These are phyloP conservation scores for Spathaspora sp. DNA, from an alignment of 805 yeast genomes.

Conservation along the genomic window DNA sequence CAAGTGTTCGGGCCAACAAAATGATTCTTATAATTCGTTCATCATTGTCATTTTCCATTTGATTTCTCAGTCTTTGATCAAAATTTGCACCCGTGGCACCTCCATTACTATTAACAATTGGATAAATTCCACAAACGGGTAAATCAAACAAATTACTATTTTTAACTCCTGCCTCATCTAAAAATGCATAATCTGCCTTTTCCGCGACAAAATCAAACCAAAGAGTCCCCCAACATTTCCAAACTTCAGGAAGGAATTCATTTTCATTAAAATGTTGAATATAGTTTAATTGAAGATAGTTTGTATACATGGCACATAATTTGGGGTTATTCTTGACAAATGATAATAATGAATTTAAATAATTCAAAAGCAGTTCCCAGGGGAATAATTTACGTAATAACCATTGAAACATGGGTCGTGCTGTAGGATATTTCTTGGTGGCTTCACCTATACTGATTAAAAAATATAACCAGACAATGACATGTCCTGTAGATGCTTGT, in stretches of 20 bases:
- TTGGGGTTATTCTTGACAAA: constrained; percentile 21
- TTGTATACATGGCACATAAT: constrained; percentile 20
- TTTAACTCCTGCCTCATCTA: constrained; percentile 53
- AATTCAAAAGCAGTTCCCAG: constrained; percentile 62
- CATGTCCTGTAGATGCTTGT: constrained; percentile 67
- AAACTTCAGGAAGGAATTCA: constrained; percentile 69
- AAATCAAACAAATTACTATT: constrained; percentile 54
- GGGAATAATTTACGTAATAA: constrained; percentile 59
- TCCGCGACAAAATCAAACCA: constrained; percentile 65
- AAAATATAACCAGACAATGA: constrained; percentile 75
- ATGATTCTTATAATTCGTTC: constrained; percentile 51
- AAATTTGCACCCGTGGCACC: background rate
- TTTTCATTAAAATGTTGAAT: constrained; percentile 51
- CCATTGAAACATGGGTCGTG: constrained; percentile 47
- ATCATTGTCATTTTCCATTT: constrained; percentile 41
- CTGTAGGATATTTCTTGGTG: constrained; percentile 39
- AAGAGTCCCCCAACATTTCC: constrained; percentile 83
- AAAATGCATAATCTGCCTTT: constrained; percentile 50
- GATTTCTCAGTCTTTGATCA: constrained; percentile 15
- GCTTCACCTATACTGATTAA: constrained; percentile 61
- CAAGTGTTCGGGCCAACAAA: constrained; percentile 47
- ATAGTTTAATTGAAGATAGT: constrained; percentile 26
- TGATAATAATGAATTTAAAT: constrained; percentile 55
- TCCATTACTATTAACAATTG: constrained; percentile 17
- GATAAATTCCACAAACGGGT: constrained; percentile 56